Evolutionary conservation across 2,329 filamentous ascomycete species (phyloP).

Genomic region (Venturia nashicola): DNA sequence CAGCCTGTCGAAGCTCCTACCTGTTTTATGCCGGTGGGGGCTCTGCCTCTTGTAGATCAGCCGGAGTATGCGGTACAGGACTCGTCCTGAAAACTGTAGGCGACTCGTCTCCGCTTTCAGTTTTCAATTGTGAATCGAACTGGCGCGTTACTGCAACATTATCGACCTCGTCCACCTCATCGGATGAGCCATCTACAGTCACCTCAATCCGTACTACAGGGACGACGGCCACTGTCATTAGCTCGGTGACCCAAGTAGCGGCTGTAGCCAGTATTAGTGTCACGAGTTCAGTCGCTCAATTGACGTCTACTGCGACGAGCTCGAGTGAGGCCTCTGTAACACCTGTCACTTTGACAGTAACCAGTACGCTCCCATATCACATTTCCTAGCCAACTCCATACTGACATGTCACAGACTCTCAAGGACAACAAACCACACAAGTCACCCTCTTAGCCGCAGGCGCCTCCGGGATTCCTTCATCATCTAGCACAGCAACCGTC

Average conservation of each 20-base stretch:
- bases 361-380: background rate
- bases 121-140: slow-evolving; percentile 7
- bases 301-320: background rate
- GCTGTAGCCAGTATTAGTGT: background rate
- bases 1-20: background rate
- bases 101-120: slow-evolving; percentile 1
- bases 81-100: background rate
- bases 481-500: background rate
- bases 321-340: background rate
- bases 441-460: background rate
- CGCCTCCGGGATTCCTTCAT: background rate
- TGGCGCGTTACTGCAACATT: slow-evolving; percentile 1
- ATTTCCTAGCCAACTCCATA: background rate
- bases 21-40: slow-evolving; percentile 1
- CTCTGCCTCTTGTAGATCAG: background rate
- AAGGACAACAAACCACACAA: background rate
- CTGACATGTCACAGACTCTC: background rate
- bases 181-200: background rate
- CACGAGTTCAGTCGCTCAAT: background rate
- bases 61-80: background rate
- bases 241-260: background rate
- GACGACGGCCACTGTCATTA: background rate
- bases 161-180: background rate
- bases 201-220: background rate
- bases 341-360: slow-evolving; percentile 1